Base-by-base conservation (phyloP, 2,329 filamentous ascomycete genomes). In the Claviceps fusiformis region DNA sequence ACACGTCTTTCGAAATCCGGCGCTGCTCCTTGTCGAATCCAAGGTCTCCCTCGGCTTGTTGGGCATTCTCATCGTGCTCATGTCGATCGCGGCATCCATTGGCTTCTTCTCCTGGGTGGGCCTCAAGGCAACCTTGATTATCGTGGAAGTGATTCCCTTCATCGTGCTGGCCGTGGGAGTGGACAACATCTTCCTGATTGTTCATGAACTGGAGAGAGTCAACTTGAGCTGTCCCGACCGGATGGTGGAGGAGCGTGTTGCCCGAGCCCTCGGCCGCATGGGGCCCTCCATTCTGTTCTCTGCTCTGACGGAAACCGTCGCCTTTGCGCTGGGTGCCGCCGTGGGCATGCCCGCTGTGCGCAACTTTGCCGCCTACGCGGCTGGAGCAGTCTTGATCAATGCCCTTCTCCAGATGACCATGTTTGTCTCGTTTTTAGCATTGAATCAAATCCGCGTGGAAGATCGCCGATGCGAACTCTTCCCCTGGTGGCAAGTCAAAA, bases 121-220 rank as follows among this genome's bases (percentile, higher is more conserved):
- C 1, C 81, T 98, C 64, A 96, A 95, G 71, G 93, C 92, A 15
- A 98, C 93, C 0, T 75, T 98, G 61, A 98, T 98, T 64, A 98
- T 98, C 58, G 92, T 95, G 5, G 93, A 98, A 67, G 93, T 98
- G 58, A 98, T 98, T 60, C 93, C 93, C 0, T 98, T 98, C 70
- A 85, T 98, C 60, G 92, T 98, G 10, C 75, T 98, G 24, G 93
- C 93, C 13, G 91, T 98, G 33, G 93, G 93, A 49, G 95, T 98
- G 3, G 93, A 98, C 77, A 98, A 98, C 66, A 97, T 98, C 63
- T 98, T 98, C 73, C 75, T 98, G 55, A 95, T 98, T 57, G 93
- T 98, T 0, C 93, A 98, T 70, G 93, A 98, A 70, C 95, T 98
- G 57, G 93, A 98, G 67, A 81, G 93, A 35, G 87, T 96, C 66